phyloP scores from a whole-genome alignment of 108 stramenopile genomes.

The Nitzschia sp. region DNA sequence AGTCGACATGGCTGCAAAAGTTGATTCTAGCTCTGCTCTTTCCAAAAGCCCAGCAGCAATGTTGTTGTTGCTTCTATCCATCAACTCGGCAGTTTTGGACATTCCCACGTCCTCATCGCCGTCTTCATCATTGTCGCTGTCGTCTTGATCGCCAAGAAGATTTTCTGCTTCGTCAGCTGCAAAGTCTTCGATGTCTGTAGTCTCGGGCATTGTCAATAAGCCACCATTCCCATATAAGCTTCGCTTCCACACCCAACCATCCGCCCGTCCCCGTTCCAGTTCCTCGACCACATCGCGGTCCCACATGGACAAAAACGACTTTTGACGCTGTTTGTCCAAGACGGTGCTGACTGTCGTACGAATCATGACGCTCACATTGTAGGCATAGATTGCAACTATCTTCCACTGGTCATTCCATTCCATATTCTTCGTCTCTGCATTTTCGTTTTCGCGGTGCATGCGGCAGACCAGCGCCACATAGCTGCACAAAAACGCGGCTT shows the following conservation, averaged over 20 bases:
- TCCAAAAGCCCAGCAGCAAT: too few relatives aligned
- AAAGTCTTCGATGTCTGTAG: neutral
- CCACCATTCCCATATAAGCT: neutral
- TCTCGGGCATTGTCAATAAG: neutral
- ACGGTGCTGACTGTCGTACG: slow-evolving; percentile 48
- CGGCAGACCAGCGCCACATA: slow-evolving; percentile 73
- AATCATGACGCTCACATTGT: slow-evolving; percentile 60
- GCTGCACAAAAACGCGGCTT: slow-evolving; percentile 78
- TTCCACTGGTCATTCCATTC: slow-evolving; percentile 66
- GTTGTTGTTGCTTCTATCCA: too few relatives aligned
- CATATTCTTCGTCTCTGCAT: slow-evolving; percentile 22
- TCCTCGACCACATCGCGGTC: slow-evolving; percentile 50
- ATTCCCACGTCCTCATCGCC: neutral
- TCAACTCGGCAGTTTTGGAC: too few relatives aligned
- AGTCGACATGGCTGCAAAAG: too few relatives aligned
- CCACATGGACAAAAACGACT: slow-evolving; percentile 49
- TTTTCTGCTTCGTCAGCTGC: slow-evolving; percentile 1
- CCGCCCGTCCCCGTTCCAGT: slow-evolving; percentile 40
- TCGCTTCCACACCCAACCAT: slow-evolving; percentile 45
- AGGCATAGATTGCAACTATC: slow-evolving; percentile 55
- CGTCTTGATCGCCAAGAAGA: slow-evolving; percentile 8
- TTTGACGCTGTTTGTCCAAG: slow-evolving; percentile 29
- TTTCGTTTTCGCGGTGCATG: slow-evolving; percentile 43
- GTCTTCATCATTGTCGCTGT: slow-evolving; percentile 4
- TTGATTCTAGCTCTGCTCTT: too few relatives aligned